A percentile compares a stretch with the other conserved stretches of the same genome.
phyloP scores from a whole-genome alignment of 305 asterid genomes.

The Solanum hybrid region DNA sequence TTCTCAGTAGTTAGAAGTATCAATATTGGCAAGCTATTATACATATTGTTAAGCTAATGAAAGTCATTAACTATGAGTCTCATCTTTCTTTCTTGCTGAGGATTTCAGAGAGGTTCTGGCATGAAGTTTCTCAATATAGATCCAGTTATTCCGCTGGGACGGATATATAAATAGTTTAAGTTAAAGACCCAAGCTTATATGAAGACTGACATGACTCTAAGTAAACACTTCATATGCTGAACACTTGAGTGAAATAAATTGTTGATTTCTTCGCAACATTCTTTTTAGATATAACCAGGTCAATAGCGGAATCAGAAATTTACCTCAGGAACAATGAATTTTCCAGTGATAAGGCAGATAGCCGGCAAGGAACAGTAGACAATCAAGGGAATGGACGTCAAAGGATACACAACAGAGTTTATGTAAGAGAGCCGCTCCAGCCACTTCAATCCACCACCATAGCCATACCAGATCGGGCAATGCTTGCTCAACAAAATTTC shows the following conservation, averaged over 20 bases:
- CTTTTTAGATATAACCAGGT: neutral
- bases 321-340: constrained; percentile 81
- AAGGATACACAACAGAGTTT: constrained; percentile 76
- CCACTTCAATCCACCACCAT: constrained; percentile 78
- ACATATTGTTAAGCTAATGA: neutral
- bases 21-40: neutral
- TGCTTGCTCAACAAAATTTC: constrained; percentile 81
- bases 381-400: constrained; percentile 74
- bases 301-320: neutral
- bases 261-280: neutral
- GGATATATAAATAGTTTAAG: neutral
- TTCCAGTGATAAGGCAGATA: constrained; percentile 76
- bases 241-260: neutral
- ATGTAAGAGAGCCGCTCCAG: constrained; percentile 70
- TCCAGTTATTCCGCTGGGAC: neutral
- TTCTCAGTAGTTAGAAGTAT: neutral
- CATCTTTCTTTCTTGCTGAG: neutral
- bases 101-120: neutral
- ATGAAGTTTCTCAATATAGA: neutral
- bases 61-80: neutral
- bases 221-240: neutral
- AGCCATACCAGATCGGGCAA: constrained; percentile 85
- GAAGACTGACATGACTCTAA: neutral
- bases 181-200: neutral
- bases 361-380: constrained; percentile 81